Evolutionary conservation across 495 filamentous ascomycete species (phyloP), one percentile per base, ranked within the genome.

Genomic region (Polyplosphaeria fusca): DNA sequence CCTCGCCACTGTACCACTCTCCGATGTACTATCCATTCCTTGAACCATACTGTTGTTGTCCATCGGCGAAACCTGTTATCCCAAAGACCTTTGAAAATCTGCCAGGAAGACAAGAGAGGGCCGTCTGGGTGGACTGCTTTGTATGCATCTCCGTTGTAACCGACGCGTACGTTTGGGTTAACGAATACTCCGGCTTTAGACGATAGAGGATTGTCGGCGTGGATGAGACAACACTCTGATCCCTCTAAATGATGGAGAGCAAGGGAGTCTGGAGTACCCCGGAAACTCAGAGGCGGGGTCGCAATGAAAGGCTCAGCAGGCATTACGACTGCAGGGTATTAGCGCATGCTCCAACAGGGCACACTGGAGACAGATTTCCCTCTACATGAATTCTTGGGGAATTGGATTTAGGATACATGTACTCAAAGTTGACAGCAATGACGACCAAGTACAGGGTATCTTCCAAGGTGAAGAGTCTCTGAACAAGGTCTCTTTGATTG

Each of bases 291-390:
- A 2, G 46, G 62, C 13, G 14, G 3, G n/a, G 4, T 19, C 18
- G 13, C 5, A n/a, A 49, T 23, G 35, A 32, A 49, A 11, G 46
- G 23, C 5, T 11, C 25, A 23, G 25, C 28, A 49, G 46, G 46
- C 46, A 49, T 49, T 4, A 23, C 42, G 22, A 46, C 81, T n/a
- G n/a, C 32, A 57, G 24, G 22, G 26, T 45, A n/a, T 62, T 45
- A 37, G 16, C 25, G 19, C 38, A 26, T 18, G 58, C 22, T 9
- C 18, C 13, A 13, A 47, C 38, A 40, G 16, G 25, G 79, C 81
- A 64, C 92, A 89, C 23, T 92, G 86, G 12, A 92, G 77, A 68
- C 89, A 94, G 71, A 88, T 91, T 67, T 94, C n/a, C n/a, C n/a
- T n/a, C n/a, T n/a, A n/a, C n/a, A n/a, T n/a, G n/a, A n/a, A n/a